These are phyloP conservation scores for Aurifilum marmelostoma DNA, from an alignment of 2,329 filamentous ascomycete genomes.

Conservation along the genomic window DNA sequence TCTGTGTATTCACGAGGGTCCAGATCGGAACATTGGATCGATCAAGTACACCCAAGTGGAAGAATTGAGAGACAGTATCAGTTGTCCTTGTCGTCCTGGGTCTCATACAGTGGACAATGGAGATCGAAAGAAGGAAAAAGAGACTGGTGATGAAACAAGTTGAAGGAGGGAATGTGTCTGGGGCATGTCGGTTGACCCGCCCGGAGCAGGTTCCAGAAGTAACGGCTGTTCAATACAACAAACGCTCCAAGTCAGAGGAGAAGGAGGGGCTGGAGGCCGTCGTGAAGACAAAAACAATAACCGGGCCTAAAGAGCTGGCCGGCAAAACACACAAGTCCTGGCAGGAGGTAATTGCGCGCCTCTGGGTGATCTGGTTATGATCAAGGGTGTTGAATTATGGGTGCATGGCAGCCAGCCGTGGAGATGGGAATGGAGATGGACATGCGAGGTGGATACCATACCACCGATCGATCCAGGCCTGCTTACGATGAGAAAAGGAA, in stretches of 20 bases:
- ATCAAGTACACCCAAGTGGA: background rate
- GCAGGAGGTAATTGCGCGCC: background rate
- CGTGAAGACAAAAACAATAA: background rate
- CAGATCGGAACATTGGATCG: background rate
- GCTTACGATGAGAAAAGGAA: background rate
- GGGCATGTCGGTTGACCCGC: constrained; percentile 10
- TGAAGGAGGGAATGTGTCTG: constrained; percentile 7
- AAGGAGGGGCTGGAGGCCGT: background rate
- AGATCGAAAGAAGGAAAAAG: background rate
- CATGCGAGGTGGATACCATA: constrained; percentile 8
- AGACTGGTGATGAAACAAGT: constrained; percentile 13
- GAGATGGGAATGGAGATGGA: constrained; percentile 8
- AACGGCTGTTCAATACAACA: background rate
- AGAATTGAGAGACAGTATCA: background rate
- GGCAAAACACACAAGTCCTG: background rate
- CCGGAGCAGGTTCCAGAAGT: constrained; percentile 6
- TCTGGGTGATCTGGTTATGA: background rate
- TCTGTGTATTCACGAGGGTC: background rate
- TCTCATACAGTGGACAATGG: constrained; percentile 17
- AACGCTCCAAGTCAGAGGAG: background rate
- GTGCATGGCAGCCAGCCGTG: background rate
- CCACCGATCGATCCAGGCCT: constrained; percentile 8
- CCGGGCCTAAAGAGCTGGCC: no score
- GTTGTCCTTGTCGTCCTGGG: constrained; percentile 13
- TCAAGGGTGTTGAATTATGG: constrained; percentile 2